Conservation (phyloP, 2,329 filamentous ascomycete genomes). For the Xylariaceae sp. region DNA sequence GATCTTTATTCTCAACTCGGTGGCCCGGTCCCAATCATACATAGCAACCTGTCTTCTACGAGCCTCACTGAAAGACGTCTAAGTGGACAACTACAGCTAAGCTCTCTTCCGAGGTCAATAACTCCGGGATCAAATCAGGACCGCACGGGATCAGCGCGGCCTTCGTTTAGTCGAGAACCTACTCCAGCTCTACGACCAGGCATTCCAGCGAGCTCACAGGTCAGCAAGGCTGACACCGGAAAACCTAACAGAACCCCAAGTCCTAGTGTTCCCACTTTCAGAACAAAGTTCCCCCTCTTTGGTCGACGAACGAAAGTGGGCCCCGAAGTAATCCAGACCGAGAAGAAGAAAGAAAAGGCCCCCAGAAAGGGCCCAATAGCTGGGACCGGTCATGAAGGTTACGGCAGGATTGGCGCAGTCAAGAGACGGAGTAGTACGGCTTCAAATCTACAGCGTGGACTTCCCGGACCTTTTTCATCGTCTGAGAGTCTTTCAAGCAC, state of each 20-base stretch:
- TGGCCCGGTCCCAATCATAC: constrained; percentile 62
- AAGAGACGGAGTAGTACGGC: constrained; percentile 70
- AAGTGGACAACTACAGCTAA: constrained; percentile 47
- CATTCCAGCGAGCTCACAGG: constrained; percentile 23
- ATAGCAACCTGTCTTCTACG: constrained; percentile 63
- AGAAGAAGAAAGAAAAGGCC: constrained; percentile 63
- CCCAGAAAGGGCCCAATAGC: constrained; percentile 80
- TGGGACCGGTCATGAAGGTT: constrained; percentile 93
- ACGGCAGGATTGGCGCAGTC: constrained; percentile 68
- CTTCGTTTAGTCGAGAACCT: constrained; percentile 45
- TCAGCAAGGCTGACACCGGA: constrained; percentile 38
- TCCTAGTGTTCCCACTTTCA: constrained; percentile 63
- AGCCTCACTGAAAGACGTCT: constrained; percentile 57
- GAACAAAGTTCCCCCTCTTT: constrained; percentile 79
- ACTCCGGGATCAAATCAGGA: constrained; percentile 45
- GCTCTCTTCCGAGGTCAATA: constrained; percentile 45
- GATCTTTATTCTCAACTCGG: constrained; percentile 64
- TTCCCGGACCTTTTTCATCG: constrained; percentile 53
- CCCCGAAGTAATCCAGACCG: constrained; percentile 52
- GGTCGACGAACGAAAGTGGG: constrained; percentile 72
- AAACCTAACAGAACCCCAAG: constrained; percentile 55
- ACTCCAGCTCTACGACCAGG: constrained; percentile 42
- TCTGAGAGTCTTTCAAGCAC: constrained; percentile 58
- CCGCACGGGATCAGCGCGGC: constrained; percentile 38
- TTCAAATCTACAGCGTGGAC: constrained; percentile 54